phyloP scores from a whole-genome alignment of 768 basidiomycete genomes.

The Pholiota molesta region DNA sequence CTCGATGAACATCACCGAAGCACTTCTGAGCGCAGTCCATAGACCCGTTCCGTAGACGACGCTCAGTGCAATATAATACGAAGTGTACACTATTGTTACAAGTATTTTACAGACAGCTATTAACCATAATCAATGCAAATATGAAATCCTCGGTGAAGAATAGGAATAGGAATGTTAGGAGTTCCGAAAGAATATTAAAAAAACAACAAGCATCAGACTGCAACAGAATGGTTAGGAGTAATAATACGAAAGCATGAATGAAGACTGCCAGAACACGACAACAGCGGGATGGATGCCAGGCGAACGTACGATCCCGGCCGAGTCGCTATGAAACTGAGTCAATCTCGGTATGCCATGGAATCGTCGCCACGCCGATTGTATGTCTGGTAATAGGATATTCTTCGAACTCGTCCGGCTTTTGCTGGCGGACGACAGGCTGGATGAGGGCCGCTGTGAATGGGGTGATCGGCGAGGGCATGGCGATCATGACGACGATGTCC shows the following conservation, averaged over 20 bases:
- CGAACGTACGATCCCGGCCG: neutral
- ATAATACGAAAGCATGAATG: neutral
- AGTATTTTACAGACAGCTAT: neutral
- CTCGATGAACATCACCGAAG: neutral
- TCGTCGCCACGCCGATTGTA: slow-evolving; percentile 46
- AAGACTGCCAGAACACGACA: neutral
- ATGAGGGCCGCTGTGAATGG: neutral
- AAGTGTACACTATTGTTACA: neutral
- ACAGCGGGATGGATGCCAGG: neutral
- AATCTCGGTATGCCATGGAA: slow-evolving; percentile 35
- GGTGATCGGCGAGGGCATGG: slow-evolving; percentile 41
- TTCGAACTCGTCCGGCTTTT: neutral
- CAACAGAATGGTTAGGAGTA: neutral
- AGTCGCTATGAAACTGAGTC: slow-evolving; percentile 1
- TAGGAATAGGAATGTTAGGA: neutral
- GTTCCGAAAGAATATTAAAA: neutral
- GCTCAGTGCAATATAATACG: neutral
- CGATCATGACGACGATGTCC: slow-evolving; percentile 47
- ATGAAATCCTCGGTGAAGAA: neutral
- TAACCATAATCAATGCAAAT: neutral
- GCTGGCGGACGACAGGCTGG: neutral
- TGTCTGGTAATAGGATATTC: slow-evolving; percentile 28
- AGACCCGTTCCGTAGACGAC: neutral
- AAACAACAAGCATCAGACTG: no score
- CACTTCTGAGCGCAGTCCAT: neutral